Evolutionary conservation across 2,329 filamentous ascomycete genomes (phyloP).

Genomic region (Botryotinia globosa): DNA sequence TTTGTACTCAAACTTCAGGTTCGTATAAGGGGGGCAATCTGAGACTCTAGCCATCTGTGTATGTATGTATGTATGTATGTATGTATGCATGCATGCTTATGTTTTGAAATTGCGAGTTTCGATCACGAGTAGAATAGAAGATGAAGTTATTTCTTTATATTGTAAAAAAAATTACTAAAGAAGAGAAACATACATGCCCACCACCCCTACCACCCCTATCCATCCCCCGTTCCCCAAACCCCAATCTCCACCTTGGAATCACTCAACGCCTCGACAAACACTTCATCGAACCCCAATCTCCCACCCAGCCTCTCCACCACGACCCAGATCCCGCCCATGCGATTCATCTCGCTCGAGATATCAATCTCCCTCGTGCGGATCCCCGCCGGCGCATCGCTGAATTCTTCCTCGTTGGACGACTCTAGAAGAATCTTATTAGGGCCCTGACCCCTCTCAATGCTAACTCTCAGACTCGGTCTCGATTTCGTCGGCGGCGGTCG

Average conservation of each 20-base stretch:
- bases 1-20: neutral
- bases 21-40: neutral
- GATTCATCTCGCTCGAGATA: slow-evolving; percentile 60
- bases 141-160: too few species aligned
- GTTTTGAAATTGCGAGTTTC: neutral
- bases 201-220: neutral
- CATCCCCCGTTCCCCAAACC: slow-evolving; percentile 37
- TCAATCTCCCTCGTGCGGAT: slow-evolving; percentile 73
- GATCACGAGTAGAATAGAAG: neutral
- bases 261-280: slow-evolving; percentile 52
- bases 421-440: slow-evolving; percentile 64
- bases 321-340: slow-evolving; percentile 66
- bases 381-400: slow-evolving; percentile 63
- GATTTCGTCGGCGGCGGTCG: slow-evolving; percentile 21
- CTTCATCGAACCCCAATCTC: slow-evolving; percentile 44
- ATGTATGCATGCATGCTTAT: neutral
- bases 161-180: neutral
- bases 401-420: slow-evolving; percentile 68
- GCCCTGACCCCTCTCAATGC: slow-evolving; percentile 69
- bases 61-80: neutral
- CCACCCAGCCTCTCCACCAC: slow-evolving; percentile 76
- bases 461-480: slow-evolving; percentile 60
- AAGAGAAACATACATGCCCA: neutral
- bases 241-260: slow-evolving; percentile 38
- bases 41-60: neutral